Base-by-base conservation (phyloP, 1,284 basidiomycete species). In the Exobasidium rhododendri region DNA sequence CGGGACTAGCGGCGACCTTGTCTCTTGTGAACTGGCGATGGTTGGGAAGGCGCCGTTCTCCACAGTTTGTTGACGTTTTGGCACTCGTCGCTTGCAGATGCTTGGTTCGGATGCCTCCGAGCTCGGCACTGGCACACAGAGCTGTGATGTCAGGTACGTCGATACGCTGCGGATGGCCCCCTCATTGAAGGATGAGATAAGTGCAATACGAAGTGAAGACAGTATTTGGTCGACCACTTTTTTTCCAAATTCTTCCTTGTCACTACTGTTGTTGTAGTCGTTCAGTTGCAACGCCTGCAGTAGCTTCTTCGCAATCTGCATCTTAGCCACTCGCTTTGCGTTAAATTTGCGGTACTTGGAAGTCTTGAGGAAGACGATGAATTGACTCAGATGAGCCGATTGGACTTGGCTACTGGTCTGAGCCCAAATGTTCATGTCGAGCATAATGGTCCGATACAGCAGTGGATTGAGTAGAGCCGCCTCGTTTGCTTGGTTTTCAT, bases 341-440 rank as follows among this genome's bases (percentile, higher is more conserved):
- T 78, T 79, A 65, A 72, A 75, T 29, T 61, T 54, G 17, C 69
- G 53, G 46, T 73, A 87, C 60, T 87, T 86, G 63, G 89, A 93
- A 0, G 83, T 83, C 59, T 85, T 81, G 11, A 94, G 80, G 5
- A 97, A 85, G 11, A 85, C 87, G 0, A 83, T 80, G 73, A 96
- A 92, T 76, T 96, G 90, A 52, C 89, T 86, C 0, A 94, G 83
- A 73, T 93, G 89, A 17, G 87, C 84, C 2, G 82, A 83, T 73
- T 92, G 89, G 28, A 97, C 87, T 24, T 20, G 20, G 13, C 20
- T 24, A 14, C 4, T 14, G 44, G 88, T 87, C 3, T 81, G 73
- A 0, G 90, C 85, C 94, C 94, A 97, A 4, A 97, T 85, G 63
- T 92, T 88, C 69, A 96, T 91, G 74, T 96, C 91, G 2, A 97